These are phyloP conservation scores for Thermothielavioides terrestris DNA, from an alignment of 495 filamentous ascomycete species.

Conservation along the genomic window DNA sequence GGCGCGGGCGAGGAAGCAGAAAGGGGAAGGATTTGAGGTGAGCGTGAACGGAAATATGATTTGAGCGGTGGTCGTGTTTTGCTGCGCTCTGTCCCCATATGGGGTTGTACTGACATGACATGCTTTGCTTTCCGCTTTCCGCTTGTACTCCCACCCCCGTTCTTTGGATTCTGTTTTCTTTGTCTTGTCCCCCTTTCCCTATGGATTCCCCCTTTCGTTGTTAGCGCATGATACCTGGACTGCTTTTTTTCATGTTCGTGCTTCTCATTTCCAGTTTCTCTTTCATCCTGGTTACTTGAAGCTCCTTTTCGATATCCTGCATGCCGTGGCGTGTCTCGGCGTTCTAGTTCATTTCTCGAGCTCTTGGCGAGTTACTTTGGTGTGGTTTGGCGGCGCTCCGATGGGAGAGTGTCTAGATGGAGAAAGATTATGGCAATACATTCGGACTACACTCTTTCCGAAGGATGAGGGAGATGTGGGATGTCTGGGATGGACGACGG, in stretches of 20 bases:
- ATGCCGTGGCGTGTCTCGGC: slow-evolving; percentile 1
- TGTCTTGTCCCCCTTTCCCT: not conserved
- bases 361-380: no score
- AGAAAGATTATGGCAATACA: not conserved
- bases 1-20: slow-evolving; percentile 77
- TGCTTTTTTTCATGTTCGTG: not conserved
- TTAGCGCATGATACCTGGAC: not conserved
- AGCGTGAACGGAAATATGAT: slow-evolving; percentile 76
- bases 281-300: not conserved
- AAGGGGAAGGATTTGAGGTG: slow-evolving; percentile 71
- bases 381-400: slow-evolving; percentile 3
- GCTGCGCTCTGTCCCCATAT: no score
- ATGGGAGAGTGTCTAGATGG: not conserved
- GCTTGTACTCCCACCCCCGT: no score
- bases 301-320: slow-evolving; percentile 7
- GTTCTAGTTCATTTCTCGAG: not conserved
- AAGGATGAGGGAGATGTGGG: not conserved
- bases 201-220: not conserved
- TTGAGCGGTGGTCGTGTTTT: slow-evolving; percentile 23
- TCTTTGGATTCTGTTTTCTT: not conserved
- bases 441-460: not conserved
- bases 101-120: no score
- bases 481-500: not conserved
- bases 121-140: no score
- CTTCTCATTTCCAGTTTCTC: not conserved